A percentile compares a stretch with the other conserved stretches of the same genome.
These are phyloP conservation scores for Botrytis cinerea DNA, from an alignment of 2,329 filamentous ascomycete species.

Conservation along the genomic window DNA sequence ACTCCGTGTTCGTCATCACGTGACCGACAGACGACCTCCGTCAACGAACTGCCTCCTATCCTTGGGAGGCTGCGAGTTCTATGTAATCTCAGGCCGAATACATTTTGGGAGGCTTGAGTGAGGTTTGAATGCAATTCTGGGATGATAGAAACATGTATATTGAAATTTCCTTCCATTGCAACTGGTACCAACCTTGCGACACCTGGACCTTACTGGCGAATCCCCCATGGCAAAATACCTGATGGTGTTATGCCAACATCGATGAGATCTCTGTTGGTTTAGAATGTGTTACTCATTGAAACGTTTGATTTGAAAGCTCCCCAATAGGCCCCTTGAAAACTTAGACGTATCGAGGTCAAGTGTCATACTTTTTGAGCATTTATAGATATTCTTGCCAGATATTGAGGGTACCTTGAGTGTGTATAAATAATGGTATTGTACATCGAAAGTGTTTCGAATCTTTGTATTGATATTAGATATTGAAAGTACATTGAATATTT, in stretches of 20 bases:
- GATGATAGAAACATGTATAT: not conserved
- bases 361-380: not conserved
- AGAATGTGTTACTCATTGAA: not conserved
- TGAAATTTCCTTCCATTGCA: not conserved
- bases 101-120: not conserved
- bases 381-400: not conserved
- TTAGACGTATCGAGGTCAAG: not conserved
- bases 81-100: not conserved
- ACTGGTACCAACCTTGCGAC: not conserved
- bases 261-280: not conserved
- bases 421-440: not conserved
- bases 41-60: not conserved
- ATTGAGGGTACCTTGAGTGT: not conserved
- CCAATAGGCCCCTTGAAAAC: not conserved
- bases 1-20: not conserved
- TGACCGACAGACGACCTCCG: not conserved
- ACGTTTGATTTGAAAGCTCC: not conserved
- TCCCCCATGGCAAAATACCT: not conserved
- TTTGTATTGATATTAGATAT: not conserved
- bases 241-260: not conserved
- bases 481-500: not conserved
- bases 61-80: too few relatives aligned
- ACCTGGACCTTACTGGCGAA: not conserved
- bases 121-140: not conserved
- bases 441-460: not conserved